Evolutionary conservation across 2,329 filamentous ascomycete species (phyloP), one percentile per base, ranked within the genome.

Genomic region (Grosmannia serpens): DNA sequence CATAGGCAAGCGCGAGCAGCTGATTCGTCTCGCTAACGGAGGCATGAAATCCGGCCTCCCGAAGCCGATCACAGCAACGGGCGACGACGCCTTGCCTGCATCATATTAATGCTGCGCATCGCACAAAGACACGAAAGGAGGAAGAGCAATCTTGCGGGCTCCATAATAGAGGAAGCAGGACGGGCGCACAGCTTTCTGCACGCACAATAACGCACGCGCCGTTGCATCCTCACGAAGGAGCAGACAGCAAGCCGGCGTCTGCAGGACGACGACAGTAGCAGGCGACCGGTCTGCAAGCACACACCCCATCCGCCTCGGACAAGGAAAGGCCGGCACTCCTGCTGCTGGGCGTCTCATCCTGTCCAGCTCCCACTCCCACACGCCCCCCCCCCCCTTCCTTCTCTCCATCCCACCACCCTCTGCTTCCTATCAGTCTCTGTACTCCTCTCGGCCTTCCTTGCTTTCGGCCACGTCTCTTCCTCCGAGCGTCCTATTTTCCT

Each of bases 181-280:
- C 5, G 8, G 38, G 41, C 38, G 29, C 50, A 54, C 56, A 58
- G 56, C 22, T 26, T 27, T 35, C 46, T 29, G 24, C 38, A 38
- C 38, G 51, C 56, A 58, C 56, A 58, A 54, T 22, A 58, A 22
- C 51, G 38, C 56, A 44, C 56, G 17, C 56, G 35, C 50, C 38
- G 22, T 46, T 29, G 50, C 33, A n/a, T 15, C 41, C 17, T 44
- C 27, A 29, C 26, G 53, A 38, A 55, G 41, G 47, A 22, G 31
- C 35, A 54, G 51, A 44, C 46, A 33, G 51, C 10, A 22, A 33
- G n/a, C 11, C 29, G 20, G 10, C 41, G 4, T 44, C 38, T 44
- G 27, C 29, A 38, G 20, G 31, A 41, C 31, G 11, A 38, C 33
- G 20, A 24, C 46, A 24, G 7, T 6, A 26, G 47, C 47, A 27